Evolutionary conservation across 2,329 filamentous ascomycete species (phyloP).

Genomic region (Beauveria sp.): DNA sequence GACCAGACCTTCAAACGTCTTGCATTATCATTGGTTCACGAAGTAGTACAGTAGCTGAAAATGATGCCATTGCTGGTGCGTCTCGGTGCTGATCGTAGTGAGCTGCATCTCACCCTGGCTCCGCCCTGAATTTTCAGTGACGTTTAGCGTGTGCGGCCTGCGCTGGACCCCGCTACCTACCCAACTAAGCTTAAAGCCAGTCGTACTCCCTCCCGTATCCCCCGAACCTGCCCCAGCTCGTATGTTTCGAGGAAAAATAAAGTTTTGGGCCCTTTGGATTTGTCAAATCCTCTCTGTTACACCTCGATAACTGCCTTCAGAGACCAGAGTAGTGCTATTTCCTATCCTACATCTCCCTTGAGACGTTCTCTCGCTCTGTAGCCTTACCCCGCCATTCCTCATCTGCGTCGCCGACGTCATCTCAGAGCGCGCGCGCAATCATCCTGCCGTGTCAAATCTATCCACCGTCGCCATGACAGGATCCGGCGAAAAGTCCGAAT

Average conservation of each 20-base stretch:
- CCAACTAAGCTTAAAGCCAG: not conserved
- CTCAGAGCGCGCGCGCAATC: not conserved
- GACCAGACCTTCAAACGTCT: not conserved
- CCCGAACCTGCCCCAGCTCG: not conserved
- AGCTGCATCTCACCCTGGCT: not conserved
- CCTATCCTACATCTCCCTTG: not conserved
- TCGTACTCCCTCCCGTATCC: not conserved
- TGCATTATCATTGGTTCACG: not conserved
- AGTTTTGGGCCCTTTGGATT: not conserved
- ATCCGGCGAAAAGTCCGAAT: constrained; percentile 17
- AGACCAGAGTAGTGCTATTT: not conserved
- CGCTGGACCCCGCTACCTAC: not conserved
- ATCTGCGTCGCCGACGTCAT: not conserved
- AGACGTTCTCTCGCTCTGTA: not conserved
- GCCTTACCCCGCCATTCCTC: not conserved
- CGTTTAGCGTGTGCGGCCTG: not conserved
- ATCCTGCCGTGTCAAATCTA: not conserved
- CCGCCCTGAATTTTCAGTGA: not conserved
- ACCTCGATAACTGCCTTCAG: not conserved
- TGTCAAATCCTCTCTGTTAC: not conserved
- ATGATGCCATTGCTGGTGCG: constrained; percentile 1
- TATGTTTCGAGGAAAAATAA: not conserved
- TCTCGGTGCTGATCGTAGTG: not conserved
- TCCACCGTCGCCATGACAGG: constrained; percentile 19
- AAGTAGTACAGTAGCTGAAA: not conserved